These are phyloP conservation scores for Kwoniella botswanensis DNA, from an alignment of 768 basidiomycete genomes.

Conservation along the genomic window DNA sequence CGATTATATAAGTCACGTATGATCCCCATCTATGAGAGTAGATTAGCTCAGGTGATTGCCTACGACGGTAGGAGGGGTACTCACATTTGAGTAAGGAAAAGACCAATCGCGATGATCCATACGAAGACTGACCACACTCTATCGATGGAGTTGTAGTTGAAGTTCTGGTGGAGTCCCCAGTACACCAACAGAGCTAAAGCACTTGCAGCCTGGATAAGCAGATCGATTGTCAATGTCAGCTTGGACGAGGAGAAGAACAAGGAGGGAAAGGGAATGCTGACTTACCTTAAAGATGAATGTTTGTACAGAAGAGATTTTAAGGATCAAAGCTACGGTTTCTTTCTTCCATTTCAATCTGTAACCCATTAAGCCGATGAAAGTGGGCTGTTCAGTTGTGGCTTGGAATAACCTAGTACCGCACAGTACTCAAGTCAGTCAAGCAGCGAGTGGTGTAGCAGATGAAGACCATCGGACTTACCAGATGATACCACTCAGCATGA, in stretches of 20 bases:
- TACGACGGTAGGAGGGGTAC: conserved; percentile 3
- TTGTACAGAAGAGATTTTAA: conserved; percentile 39
- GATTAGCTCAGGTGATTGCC: background rate
- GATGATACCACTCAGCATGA: conserved; percentile 34
- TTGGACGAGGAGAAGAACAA: too few relatives aligned
- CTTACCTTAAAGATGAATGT: conserved; percentile 43
- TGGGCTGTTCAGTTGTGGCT: conserved; percentile 46
- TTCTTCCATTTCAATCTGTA: conserved; percentile 40
- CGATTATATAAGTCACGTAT: conserved; percentile 40
- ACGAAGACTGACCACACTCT: conserved; percentile 34
- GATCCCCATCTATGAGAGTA: conserved; percentile 37
- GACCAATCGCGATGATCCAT: conserved; percentile 36
- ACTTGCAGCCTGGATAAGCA: conserved; percentile 27
- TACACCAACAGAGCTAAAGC: conserved; percentile 41
- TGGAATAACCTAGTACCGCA: conserved; percentile 37
- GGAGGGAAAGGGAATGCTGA: background rate
- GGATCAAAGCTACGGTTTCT: conserved; percentile 17
- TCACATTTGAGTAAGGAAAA: conserved; percentile 45
- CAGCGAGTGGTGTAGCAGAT: background rate
- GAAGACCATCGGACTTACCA: conserved; percentile 27
- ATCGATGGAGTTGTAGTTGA: conserved; percentile 34
- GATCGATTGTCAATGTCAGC: background rate
- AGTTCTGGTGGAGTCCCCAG: conserved; percentile 40
- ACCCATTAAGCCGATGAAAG: conserved; percentile 40
- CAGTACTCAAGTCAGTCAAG: background rate